Evolutionary conservation across 2,329 filamentous ascomycete species (phyloP), one percentile per base, ranked within the genome.

Genomic region (Plectosphaerella plurivora): DNA sequence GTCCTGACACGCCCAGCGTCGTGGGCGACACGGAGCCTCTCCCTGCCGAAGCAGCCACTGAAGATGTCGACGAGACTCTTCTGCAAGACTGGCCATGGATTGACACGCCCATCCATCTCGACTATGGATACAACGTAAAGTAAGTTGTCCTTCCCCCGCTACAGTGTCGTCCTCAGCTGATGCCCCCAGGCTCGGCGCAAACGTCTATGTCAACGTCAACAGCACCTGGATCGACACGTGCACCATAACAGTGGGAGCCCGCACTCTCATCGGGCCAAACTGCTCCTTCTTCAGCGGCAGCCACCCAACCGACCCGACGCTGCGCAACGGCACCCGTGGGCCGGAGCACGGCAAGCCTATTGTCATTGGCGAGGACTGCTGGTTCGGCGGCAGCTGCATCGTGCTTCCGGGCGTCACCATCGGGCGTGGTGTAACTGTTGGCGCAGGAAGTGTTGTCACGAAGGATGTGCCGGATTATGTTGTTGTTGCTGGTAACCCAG

Each of bases 371-470:
- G 86, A 91, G 57, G 91, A 96, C 71, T 89, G 88, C 69, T 91
- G 89, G 89, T 69, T 93, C 28, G 88, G 86, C 1, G 88, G 88
- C 0, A 86, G 85, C 62, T 84, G 83, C 5, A 82, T 76, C 20
- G 81, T 96, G 16, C 72, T 92, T 44, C 84, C 89, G 0, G 91
- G 91, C 0, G 84, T 96, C 22, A 92, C 80, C 1, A 87, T 96
- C 57, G 91, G 91, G 0, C 76, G 79, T 51, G 90, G 91, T 0
- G 77, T 74, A 5, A 88, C 86, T 0, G 78, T 96, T 55, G 91
- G 89, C 1, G 91, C 91, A 2, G 89, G 87, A 1, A 90, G 86
- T 64, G 88, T 95, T 4, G 90, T 96, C 22, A 94, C 89, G 2
- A 94, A 87, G 71, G 76, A 87, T 66, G 79, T 89, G n/a, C 77